phyloP scores from a whole-genome alignment of 169 alveolate genomes.

The Cardiosporidium cionae region DNA sequence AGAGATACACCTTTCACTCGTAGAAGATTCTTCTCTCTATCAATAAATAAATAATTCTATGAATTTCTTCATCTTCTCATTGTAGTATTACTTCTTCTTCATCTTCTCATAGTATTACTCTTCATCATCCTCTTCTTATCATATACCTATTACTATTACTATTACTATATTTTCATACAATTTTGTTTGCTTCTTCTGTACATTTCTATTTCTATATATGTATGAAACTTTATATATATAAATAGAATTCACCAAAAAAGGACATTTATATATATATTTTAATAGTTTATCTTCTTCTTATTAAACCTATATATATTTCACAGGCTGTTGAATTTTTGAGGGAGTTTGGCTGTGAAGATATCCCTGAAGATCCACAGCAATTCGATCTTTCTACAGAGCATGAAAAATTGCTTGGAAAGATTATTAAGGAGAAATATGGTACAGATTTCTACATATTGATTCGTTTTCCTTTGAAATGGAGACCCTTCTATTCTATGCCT shows the following conservation, averaged over 20 bases:
- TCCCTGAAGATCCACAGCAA: constrained; percentile 63
- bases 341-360: constrained; percentile 43
- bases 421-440: constrained; percentile 86
- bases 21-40: too few species aligned
- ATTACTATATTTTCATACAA: too few species aligned
- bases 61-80: too few species aligned
- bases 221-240: background rate
- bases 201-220: too few species aligned
- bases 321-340: constrained; percentile 47
- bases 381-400: constrained; percentile 83
- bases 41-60: too few species aligned
- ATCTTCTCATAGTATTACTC: too few species aligned
- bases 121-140: too few species aligned
- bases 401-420: constrained; percentile 85
- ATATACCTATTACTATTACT: too few species aligned
- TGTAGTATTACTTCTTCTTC: too few species aligned
- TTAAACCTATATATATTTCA: background rate
- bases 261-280: background rate
- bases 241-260: background rate
- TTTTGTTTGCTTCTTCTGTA: too few species aligned
- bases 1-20: too few species aligned
- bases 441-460: constrained; percentile 93
- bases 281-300: background rate
- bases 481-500: constrained; percentile 99
- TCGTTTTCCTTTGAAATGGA: constrained; percentile 85